A percentile compares a stretch with the other conserved stretches of the same genome.
Conservation (phyloP, 495 filamentous ascomycete species). For the Xylaria bambusicola region DNA sequence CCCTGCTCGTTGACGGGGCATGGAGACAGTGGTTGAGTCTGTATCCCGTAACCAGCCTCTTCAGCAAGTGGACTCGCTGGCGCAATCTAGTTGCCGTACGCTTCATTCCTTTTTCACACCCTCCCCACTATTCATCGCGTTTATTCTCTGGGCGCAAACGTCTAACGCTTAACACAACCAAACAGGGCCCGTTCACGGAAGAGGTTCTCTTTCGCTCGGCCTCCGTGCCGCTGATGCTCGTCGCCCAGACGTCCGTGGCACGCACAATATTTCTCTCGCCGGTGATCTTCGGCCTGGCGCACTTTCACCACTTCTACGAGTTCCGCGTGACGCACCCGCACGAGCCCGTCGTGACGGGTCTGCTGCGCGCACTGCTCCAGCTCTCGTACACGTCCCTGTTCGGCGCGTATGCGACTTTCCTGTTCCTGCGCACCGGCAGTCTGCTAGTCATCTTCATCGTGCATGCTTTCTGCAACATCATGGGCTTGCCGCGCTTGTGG, state of each 20-base stretch:
- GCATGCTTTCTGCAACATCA: constrained; percentile 91
- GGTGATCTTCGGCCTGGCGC: constrained; percentile 91
- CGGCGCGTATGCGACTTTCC: constrained; percentile 86
- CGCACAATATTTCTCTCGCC: constrained; percentile 77
- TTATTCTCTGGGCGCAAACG: neutral
- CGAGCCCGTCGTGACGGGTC: constrained; percentile 57
- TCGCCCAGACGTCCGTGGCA: constrained; percentile 61
- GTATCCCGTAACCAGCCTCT: constrained; percentile 32
- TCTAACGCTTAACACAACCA: constrained; percentile 3
- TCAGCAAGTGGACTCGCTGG: constrained; percentile 53
- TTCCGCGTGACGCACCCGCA: constrained; percentile 80
- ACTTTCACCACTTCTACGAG: constrained; percentile 96
- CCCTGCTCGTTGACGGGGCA: constrained; percentile 66
- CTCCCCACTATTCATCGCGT: neutral
- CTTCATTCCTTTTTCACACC: neutral
- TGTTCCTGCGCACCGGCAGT: constrained; percentile 87
- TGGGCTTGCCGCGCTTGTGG: constrained; percentile 86
- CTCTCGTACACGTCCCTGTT: constrained; percentile 93
- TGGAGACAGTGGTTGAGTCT: constrained; percentile 66
- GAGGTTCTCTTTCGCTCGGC: constrained; percentile 90
- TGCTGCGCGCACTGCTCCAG: constrained; percentile 77
- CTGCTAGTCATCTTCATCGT: constrained; percentile 69
- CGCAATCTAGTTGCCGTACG: constrained; percentile 58
- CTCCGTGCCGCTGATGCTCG: constrained; percentile 76
- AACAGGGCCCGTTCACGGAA: constrained; percentile 84